Evolutionary conservation across 2,329 filamentous ascomycete genomes (phyloP).

Genomic region (Zymoseptoria pseudotritici): DNA sequence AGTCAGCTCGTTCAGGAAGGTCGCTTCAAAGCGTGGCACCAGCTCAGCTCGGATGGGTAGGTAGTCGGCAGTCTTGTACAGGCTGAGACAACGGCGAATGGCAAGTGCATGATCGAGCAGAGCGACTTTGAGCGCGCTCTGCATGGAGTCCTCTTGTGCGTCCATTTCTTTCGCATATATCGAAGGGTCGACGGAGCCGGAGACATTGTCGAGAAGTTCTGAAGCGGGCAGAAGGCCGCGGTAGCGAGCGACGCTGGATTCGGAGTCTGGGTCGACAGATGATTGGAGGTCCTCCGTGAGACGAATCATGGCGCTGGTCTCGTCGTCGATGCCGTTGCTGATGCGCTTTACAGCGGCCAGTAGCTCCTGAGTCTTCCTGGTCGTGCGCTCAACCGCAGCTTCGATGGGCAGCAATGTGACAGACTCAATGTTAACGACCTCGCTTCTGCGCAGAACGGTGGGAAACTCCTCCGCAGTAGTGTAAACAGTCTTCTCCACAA

Average conservation of each 20-base stretch:
- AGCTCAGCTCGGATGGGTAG: conserved; percentile 39
- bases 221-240: conserved; percentile 59
- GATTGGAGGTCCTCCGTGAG: conserved; percentile 70
- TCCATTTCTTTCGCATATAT: conserved; percentile 27
- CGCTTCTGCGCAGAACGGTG: conserved; percentile 79
- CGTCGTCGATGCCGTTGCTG: conserved; percentile 50
- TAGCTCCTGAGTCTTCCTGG: conserved; percentile 85
- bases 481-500: conserved; percentile 76
- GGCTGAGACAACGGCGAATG: conserved; percentile 70
- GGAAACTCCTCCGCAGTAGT: conserved; percentile 81
- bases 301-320: conserved; percentile 47
- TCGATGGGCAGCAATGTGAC: conserved; percentile 66
- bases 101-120: conserved; percentile 83
- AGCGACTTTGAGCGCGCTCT: conserved; percentile 75
- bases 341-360: conserved; percentile 66
- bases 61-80: conserved; percentile 55
- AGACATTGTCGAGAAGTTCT: conserved; percentile 34
- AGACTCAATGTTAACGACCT: conserved; percentile 65
- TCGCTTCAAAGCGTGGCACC: conserved; percentile 35
- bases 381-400: conserved; percentile 83
- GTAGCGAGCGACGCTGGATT: conserved; percentile 73
- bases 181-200: conserved; percentile 28
- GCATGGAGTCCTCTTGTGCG: conserved; percentile 48
- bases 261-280: conserved; percentile 65
- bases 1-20: conserved; percentile 38